These are phyloP conservation scores for Gloeopeniophorella convolvens DNA, from an alignment of 768 basidiomycete genomes.

Conservation along the genomic window DNA sequence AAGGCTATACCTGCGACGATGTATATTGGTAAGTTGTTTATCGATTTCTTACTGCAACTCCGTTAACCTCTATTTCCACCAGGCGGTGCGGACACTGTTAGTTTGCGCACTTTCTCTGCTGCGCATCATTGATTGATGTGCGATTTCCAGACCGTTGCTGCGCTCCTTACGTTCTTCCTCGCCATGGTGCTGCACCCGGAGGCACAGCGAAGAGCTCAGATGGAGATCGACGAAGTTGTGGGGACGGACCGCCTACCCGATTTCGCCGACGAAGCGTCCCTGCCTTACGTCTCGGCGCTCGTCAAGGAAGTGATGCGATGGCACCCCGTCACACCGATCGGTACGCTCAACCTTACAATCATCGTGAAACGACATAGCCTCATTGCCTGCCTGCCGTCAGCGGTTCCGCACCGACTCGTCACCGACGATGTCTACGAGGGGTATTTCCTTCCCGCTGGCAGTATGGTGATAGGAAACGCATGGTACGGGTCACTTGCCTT, in stretches of 20 bases:
- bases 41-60: neutral
- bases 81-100: slow-evolving; percentile 18
- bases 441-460: slow-evolving; percentile 28
- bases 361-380: neutral
- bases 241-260: slow-evolving; percentile 26
- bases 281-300: slow-evolving; percentile 26
- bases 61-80: neutral
- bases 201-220: slow-evolving; percentile 24
- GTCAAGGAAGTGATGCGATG: slow-evolving; percentile 24
- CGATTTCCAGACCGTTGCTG: slow-evolving; percentile 21
- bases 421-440: slow-evolving; percentile 25
- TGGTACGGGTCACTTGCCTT: slow-evolving; percentile 12
- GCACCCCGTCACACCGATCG: slow-evolving; percentile 22
- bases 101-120: slow-evolving; percentile 3
- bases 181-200: slow-evolving; percentile 28
- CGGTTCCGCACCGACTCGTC: slow-evolving; percentile 22
- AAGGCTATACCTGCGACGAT: slow-evolving; percentile 17
- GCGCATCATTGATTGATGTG: neutral
- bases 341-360: neutral
- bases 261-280: slow-evolving; percentile 18
- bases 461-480: slow-evolving; percentile 22
- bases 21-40: slow-evolving; percentile 9
- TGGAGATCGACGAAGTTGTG: slow-evolving; percentile 25
- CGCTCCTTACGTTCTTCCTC: slow-evolving; percentile 27
- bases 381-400: neutral